Evolutionary conservation across 208 protist genomes (phyloP).

Genomic region (Leishmania mexicana): DNA sequence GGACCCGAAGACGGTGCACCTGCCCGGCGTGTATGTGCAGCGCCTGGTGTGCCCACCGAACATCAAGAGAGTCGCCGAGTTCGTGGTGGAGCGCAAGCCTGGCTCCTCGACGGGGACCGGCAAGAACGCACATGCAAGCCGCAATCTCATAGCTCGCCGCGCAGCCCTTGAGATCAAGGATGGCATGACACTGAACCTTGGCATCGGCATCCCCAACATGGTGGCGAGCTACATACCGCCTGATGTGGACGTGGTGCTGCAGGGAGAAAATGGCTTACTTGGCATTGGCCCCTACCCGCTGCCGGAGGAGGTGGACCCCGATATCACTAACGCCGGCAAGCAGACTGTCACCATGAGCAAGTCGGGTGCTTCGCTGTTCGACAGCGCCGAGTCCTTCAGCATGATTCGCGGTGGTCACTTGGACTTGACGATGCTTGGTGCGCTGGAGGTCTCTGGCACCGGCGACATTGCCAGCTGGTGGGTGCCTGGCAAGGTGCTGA

Average conservation of each 20-base stretch:
- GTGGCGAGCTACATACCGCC: constrained; percentile 81
- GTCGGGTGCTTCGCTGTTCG: constrained; percentile 70
- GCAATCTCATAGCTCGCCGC: constrained; percentile 75
- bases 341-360: constrained; percentile 89
- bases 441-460: constrained; percentile 79
- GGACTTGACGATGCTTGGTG: constrained; percentile 93
- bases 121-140: constrained; percentile 12
- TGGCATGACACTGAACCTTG: constrained; percentile 95
- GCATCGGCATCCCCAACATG: constrained; percentile 95
- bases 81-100: constrained; percentile 13
- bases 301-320: constrained; percentile 75
- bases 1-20: constrained; percentile 84
- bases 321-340: constrained; percentile 96
- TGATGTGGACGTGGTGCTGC: constrained; percentile 77
- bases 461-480: constrained; percentile 96
- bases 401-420: constrained; percentile 96
- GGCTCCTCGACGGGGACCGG: background rate
- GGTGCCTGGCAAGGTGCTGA: constrained; percentile 94
- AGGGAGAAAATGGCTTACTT: constrained; percentile 89
- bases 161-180: constrained; percentile 93
- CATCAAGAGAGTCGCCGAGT: constrained; percentile 13
- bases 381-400: constrained; percentile 84
- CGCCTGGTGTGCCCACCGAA: constrained; percentile 55
- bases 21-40: constrained; percentile 93
- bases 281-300: constrained; percentile 89